phyloP scores from a whole-genome alignment of 441 rosid species.

The Caryocar brasiliense region DNA sequence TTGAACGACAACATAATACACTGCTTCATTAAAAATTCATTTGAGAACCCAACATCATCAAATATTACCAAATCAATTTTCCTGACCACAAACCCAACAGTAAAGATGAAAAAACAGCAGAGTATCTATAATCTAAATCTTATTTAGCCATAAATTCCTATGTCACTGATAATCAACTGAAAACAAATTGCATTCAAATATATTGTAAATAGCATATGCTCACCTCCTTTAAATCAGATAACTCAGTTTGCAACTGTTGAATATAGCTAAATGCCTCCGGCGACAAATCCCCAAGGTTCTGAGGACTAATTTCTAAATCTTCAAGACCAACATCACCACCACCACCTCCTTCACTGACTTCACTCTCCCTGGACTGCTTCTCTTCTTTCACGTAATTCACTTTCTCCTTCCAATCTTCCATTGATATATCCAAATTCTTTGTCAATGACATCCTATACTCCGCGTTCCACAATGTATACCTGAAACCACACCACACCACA shows the following conservation, averaged over 20 bases:
- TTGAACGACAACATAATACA: too few species aligned
- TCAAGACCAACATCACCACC: conserved; percentile 14
- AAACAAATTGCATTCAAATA: too few species aligned
- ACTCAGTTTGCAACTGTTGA: conserved; percentile 53
- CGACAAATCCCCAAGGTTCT: conserved; percentile 51
- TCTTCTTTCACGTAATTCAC: conserved; percentile 12
- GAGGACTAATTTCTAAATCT: conserved; percentile 44
- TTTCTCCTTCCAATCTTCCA: conserved; percentile 16
- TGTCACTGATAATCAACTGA: too few species aligned
- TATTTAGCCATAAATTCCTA: too few species aligned
- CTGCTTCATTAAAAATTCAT: too few species aligned
- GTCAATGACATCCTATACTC: conserved; percentile 68
- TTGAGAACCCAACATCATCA: too few species aligned
- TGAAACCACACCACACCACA: conserved; percentile 18
- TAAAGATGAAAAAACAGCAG: too few species aligned
- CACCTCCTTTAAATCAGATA: conserved; percentile 49
- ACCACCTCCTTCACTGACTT: conserved; percentile 20
- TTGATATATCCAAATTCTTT: conserved; percentile 49
- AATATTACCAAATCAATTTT: too few species aligned
- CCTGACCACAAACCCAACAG: too few species aligned
- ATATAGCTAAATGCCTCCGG: conserved; percentile 54
- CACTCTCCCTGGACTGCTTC: conserved; percentile 16
- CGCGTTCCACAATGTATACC: conserved; percentile 92
- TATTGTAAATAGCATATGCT: too few species aligned
- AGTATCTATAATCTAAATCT: too few species aligned